phyloP scores from a whole-genome alignment of 441 rosid species.

The Lagerstroemia fauriei region DNA sequence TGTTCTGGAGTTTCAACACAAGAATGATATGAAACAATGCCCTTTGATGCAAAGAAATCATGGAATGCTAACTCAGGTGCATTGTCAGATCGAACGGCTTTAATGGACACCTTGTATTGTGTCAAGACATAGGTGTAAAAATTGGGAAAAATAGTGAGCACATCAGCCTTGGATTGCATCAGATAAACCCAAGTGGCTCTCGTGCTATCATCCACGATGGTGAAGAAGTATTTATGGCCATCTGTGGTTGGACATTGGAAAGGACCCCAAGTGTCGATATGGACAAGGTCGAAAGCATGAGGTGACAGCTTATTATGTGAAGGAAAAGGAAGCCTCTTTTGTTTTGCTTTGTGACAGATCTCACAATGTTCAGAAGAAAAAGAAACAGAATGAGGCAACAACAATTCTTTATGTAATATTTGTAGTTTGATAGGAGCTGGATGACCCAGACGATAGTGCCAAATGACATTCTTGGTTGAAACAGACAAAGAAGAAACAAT shows the following conservation, averaged over 20 bases:
- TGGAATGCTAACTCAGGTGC: neutral
- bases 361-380: neutral
- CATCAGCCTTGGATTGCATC: neutral
- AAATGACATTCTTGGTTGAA: too few species aligned
- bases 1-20: neutral
- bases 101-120: neutral
- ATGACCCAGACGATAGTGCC: too few species aligned
- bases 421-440: too few species aligned
- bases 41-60: neutral
- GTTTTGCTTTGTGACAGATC: neutral
- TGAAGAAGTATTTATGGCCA: neutral
- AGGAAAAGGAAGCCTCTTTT: neutral
- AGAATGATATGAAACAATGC: neutral
- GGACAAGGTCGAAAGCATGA: neutral
- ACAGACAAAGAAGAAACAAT: too few species aligned
- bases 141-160: neutral
- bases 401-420: too few species aligned
- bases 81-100: neutral
- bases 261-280: neutral
- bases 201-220: neutral
- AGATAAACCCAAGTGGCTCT: neutral
- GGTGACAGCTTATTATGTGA: too few species aligned
- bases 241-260: neutral
- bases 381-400: too few species aligned
- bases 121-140: neutral